Evolutionary conservation across 805 yeast species (phyloP).

Genomic region (Myxozyma melibiosi): DNA sequence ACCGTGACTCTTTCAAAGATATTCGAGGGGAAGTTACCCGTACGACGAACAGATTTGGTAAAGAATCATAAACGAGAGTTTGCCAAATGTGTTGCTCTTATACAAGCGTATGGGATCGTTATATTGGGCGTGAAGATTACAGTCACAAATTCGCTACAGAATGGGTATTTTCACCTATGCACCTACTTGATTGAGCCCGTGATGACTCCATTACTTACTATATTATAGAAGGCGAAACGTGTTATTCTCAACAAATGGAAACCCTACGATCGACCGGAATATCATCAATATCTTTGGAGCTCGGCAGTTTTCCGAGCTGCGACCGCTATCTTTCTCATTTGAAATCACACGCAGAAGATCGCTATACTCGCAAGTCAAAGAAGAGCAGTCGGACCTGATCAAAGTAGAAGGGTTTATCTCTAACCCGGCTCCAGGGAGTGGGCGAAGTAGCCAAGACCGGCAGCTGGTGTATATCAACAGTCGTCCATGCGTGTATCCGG

Average conservation of each 20-base stretch:
- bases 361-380: conserved; percentile 5
- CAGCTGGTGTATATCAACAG: conserved; percentile 74
- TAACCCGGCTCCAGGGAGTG: conserved; percentile 75
- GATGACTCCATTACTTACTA: conserved; percentile 16
- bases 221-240: conserved; percentile 47
- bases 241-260: conserved; percentile 62
- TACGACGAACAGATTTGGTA: conserved; percentile 70
- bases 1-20: conserved; percentile 58
- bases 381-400: conserved; percentile 25
- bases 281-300: conserved; percentile 72
- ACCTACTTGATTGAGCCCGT: background rate
- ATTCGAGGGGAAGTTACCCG: conserved; percentile 70
- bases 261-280: conserved; percentile 53
- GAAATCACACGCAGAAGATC: conserved; percentile 8
- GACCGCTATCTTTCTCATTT: conserved; percentile 49
- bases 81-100: conserved; percentile 59
- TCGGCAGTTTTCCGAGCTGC: conserved; percentile 60
- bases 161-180: conserved; percentile 4
- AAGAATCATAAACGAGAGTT: conserved; percentile 73
- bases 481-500: conserved; percentile 68
- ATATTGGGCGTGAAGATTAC: conserved; percentile 59
- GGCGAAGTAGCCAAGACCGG: conserved; percentile 69
- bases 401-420: conserved; percentile 67
- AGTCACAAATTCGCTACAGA: conserved; percentile 52
- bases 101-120: conserved; percentile 72